These are phyloP conservation scores for Zalaria sp. DNA, from an alignment of 2,329 filamentous ascomycete species.

Conservation along the genomic window DNA sequence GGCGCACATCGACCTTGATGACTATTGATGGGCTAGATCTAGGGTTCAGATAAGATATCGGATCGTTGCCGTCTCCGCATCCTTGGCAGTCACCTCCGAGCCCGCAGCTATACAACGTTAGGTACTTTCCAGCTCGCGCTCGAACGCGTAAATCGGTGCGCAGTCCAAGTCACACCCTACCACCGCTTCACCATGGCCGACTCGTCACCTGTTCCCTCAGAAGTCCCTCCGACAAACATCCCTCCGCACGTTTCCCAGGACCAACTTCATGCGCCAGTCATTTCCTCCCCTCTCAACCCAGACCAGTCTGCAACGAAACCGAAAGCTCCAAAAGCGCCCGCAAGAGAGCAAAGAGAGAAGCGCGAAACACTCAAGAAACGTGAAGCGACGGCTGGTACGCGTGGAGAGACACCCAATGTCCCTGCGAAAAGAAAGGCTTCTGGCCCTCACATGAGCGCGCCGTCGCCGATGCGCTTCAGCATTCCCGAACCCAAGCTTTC, in stretches of 20 bases:
- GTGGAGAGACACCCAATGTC: neutral
- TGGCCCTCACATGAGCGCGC: constrained; percentile 15
- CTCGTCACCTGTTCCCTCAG: no score
- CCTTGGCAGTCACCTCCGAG: no score
- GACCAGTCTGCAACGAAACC: constrained; percentile 37
- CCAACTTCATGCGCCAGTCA: constrained; percentile 54
- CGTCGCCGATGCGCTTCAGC: constrained; percentile 36
- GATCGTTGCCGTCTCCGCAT: no score
- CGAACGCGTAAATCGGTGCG: no score
- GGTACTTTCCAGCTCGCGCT: no score
- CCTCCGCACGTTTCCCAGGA: constrained; percentile 29
- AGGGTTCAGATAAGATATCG: no score
- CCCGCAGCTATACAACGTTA: no score
- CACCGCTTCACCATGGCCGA: neutral
- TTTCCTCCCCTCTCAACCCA: constrained; percentile 63
- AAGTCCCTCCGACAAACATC: constrained; percentile 1
- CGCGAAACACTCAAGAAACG: constrained; percentile 38
- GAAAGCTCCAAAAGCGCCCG: constrained; percentile 23
- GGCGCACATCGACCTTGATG: no score
- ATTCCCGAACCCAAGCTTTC: constrained; percentile 30
- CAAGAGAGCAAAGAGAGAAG: constrained; percentile 38
- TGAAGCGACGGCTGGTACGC: constrained; percentile 25
- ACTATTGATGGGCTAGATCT: no score
- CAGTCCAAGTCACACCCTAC: neutral
- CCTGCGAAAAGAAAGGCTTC: constrained; percentile 22